Percentiles rank a stretch among this genome's conserved stretches.
phyloP scores from a whole-genome alignment of 1,139 yeast species.

The Casaregolazyma lundiana region DNA sequence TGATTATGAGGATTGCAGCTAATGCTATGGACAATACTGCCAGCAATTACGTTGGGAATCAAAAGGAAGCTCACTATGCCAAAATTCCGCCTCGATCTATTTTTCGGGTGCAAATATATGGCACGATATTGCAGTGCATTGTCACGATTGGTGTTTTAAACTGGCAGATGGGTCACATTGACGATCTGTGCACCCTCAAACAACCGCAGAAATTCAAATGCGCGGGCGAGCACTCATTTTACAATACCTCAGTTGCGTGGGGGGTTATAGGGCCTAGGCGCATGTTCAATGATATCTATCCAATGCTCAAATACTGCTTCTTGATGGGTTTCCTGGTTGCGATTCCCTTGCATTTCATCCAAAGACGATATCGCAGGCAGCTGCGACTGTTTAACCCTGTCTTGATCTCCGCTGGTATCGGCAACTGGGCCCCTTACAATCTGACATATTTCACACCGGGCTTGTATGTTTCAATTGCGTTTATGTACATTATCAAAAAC shows the following conservation, averaged over 20 bases:
- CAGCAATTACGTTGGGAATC: conserved; percentile 49
- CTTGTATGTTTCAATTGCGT: conserved; percentile 45
- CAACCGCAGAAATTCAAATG: conserved; percentile 37
- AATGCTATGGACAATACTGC: conserved; percentile 58
- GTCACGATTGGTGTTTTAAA: conserved; percentile 51
- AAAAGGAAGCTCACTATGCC: conserved; percentile 58
- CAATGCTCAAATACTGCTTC: conserved; percentile 42
- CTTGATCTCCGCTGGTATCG: conserved; percentile 37
- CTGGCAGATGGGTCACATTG: conserved; percentile 47
- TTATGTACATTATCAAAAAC: conserved; percentile 49
- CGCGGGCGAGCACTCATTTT: conserved; percentile 40
- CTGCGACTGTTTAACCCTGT: conserved; percentile 40
- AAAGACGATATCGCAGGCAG: conserved; percentile 9
- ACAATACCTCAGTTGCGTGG: conserved; percentile 47
- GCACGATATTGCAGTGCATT: conserved; percentile 35
- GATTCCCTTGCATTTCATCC: conserved; percentile 13
- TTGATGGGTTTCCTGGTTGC: conserved; percentile 38
- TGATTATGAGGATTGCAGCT: conserved; percentile 54
- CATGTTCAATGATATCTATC: conserved; percentile 45
- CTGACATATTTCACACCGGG: conserved; percentile 48
- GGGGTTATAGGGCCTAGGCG: conserved; percentile 63
- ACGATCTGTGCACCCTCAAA: conserved; percentile 43
- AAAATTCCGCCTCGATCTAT: conserved; percentile 57
- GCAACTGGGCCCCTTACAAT: conserved; percentile 33
- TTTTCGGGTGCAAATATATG: conserved; percentile 53